Evolutionary conservation across 352 stramenopile genomes (phyloP).

Genomic region (Globisporangium uncinulatum): DNA sequence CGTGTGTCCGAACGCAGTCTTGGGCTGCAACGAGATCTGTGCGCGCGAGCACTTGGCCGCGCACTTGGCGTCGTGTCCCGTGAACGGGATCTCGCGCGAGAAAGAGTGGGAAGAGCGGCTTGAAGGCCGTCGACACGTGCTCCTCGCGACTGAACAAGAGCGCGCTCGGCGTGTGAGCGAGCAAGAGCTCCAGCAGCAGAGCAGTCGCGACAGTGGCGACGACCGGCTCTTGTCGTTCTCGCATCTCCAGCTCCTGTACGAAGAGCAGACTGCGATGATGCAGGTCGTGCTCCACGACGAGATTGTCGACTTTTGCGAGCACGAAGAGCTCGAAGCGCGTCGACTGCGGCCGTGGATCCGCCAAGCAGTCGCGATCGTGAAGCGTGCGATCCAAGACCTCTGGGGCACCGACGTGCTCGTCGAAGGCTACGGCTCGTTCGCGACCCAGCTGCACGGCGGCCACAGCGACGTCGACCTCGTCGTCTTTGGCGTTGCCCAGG

Average conservation of each 20-base stretch:
- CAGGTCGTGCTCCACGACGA: constrained; percentile 77
- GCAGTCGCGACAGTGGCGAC: constrained; percentile 19
- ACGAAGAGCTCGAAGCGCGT: constrained; percentile 34
- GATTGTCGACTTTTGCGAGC: constrained; percentile 52
- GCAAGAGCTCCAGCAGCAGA: constrained; percentile 24
- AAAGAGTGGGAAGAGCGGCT: constrained; percentile 76
- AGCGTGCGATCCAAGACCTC: constrained; percentile 30
- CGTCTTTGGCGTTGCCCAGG: constrained; percentile 58
- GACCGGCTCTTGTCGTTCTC: constrained; percentile 40
- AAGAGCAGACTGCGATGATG: constrained; percentile 74
- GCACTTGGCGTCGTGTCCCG: constrained; percentile 58
- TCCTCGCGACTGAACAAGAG: constrained; percentile 70
- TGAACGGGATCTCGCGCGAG: constrained; percentile 65
- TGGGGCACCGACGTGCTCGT: constrained; percentile 48
- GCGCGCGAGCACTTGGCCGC: constrained; percentile 58
- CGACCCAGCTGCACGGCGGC: constrained; percentile 52
- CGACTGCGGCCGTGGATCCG: constrained; percentile 35
- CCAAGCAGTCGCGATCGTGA: constrained; percentile 44
- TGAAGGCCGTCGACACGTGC: constrained; percentile 56
- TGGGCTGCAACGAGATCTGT: constrained; percentile 79
- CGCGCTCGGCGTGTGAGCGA: constrained; percentile 67
- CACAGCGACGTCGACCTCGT: constrained; percentile 79
- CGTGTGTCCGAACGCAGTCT: constrained; percentile 76
- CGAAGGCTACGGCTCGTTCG: constrained; percentile 72
- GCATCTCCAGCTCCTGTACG: constrained; percentile 71